Evolutionary conservation across 2,329 filamentous ascomycete species (phyloP).

Genomic region (Diplodia mutila): DNA sequence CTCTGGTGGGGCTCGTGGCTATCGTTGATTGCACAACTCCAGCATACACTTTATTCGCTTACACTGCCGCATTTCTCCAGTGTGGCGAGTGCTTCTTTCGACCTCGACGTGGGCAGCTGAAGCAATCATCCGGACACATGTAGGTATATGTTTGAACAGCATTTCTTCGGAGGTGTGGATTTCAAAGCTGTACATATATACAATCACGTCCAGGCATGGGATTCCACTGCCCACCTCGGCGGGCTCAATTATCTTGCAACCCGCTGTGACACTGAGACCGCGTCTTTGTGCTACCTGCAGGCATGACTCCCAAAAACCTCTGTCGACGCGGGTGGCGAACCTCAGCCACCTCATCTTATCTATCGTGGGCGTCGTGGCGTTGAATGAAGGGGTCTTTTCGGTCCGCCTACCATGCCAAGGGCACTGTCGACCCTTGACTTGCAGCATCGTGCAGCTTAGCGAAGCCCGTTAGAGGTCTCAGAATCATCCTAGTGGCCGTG

Average conservation of each 20-base stretch:
- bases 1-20: constrained; percentile 16
- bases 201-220: too few species aligned
- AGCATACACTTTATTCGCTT: background rate
- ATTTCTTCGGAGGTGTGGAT: too few species aligned
- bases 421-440: background rate
- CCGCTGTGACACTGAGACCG: too few species aligned
- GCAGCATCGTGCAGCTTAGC: background rate
- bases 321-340: constrained; percentile 1
- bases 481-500: background rate
- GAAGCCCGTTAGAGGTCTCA: background rate
- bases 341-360: background rate
- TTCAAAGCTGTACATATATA: too few species aligned
- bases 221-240: too few species aligned
- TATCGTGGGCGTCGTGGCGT: background rate
- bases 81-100: too few species aligned
- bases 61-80: background rate
- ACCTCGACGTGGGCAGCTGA: background rate
- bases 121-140: too few species aligned
- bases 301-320: background rate
- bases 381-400: background rate
- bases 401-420: background rate
- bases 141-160: too few species aligned
- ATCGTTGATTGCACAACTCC: constrained; percentile 16
- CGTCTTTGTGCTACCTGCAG: background rate
- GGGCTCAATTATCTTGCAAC: too few species aligned